These are phyloP conservation scores for Diaporthe eres DNA, from an alignment of 2,329 filamentous ascomycete species.

Conservation along the genomic window DNA sequence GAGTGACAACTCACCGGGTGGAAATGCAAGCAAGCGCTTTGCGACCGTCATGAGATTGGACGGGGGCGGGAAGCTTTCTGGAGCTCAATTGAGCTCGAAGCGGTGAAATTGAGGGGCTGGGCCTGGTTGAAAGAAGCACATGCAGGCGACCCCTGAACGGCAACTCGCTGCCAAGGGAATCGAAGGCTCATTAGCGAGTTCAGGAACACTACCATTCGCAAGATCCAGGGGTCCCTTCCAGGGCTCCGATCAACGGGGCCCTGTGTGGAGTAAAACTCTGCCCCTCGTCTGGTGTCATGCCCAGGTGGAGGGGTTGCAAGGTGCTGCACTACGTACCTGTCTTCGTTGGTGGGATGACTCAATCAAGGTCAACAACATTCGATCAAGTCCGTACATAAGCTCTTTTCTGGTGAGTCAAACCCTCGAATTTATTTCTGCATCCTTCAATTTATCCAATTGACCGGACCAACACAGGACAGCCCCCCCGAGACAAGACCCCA, in stretches of 20 bases:
- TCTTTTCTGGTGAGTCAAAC: conserved; percentile 27
- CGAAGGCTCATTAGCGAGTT: not conserved
- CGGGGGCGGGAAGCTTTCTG: conserved; percentile 15
- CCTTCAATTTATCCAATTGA: conserved; percentile 32
- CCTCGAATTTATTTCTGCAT: not conserved
- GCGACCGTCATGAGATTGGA: conserved; percentile 31
- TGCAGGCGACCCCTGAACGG: conserved; percentile 38
- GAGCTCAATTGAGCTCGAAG: conserved; percentile 29
- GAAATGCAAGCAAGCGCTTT: conserved; percentile 18
- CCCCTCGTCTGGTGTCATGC: conserved; percentile 27
- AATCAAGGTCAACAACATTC: conserved; percentile 32
- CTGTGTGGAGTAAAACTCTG: conserved; percentile 36
- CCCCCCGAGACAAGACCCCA: conserved; percentile 1
- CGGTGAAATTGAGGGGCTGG: conserved; percentile 43
- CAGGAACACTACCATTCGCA: conserved; percentile 22
- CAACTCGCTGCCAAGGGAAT: conserved; percentile 15
- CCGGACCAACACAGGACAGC: conserved; percentile 2
- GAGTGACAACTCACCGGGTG: conserved; percentile 33
- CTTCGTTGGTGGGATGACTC: conserved; percentile 10
- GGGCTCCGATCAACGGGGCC: conserved; percentile 32
- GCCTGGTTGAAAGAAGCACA: conserved; percentile 13
- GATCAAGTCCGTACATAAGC: conserved; percentile 8
- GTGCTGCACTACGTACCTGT: not conserved
- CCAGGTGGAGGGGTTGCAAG: conserved; percentile 5
- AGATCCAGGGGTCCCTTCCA: conserved; percentile 19